Base-by-base conservation (phyloP, 768 basidiomycete genomes). In the Coprinopsis marcescibilis region DNA sequence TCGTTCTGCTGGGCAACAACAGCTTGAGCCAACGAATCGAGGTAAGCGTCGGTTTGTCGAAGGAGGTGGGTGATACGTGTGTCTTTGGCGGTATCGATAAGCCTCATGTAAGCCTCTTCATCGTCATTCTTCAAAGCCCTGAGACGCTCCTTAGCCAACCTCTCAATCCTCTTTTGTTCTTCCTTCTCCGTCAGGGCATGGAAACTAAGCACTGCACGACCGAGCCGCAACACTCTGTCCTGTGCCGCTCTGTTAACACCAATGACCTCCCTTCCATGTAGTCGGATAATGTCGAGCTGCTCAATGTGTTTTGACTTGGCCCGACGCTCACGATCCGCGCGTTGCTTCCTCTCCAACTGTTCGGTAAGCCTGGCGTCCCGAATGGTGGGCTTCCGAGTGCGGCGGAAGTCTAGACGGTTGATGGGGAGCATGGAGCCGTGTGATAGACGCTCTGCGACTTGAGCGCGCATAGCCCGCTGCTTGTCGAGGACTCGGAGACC, bases 31-130 rank as follows among this genome's bases (percentile, higher is more conserved):
- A 99, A 81, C 6, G 89, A 91, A 60, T 98, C 95, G 56, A 99
- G 83, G 68, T 92, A 99, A 0, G 82, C 57, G 57, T 99, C 95
- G 7, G 96, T 99, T 68, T 98, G 95, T 36, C 85, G 76, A 47
- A 99, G 72, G 21, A 98, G 72, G 66, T 98, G 96, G 0, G 94
- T 96, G 67, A 99, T 97, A 66, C 96, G 87, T 8, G 95, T 97
- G 59, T 99, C 96, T 65, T 99, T 99, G 48, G 95, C 95, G 14
- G 94, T 96, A 64, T 98, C 96, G 58, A 99, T 90, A 58, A 99
- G 86, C 62, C 93, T 93, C 80, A 97, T 85, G 66, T 99, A 99
- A n/a, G 91, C 94, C 67, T 97, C 96, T 71, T 99, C 96, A 70
- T 99, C 95, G 60, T 98, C 94, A 23, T 88, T 88, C 68, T 95